Conservation (phyloP, 768 basidiomycete genomes). For the Leccinum aurantiacum region DNA sequence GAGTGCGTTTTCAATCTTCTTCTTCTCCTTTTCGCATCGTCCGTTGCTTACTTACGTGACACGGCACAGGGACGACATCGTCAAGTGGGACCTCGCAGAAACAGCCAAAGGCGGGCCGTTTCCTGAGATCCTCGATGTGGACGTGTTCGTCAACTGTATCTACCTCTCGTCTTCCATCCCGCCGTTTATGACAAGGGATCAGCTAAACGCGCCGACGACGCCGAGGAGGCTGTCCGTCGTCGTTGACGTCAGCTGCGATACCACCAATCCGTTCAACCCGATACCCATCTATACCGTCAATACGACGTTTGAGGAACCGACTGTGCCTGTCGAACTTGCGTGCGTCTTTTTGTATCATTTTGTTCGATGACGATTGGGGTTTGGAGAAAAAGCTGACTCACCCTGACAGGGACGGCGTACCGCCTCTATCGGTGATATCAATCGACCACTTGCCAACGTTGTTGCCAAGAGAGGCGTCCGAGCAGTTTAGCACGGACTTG, state of each 20-base stretch:
- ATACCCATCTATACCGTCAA: conserved; percentile 94
- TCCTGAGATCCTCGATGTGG: conserved; percentile 91
- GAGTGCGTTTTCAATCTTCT: conserved; percentile 44
- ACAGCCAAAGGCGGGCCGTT: conserved; percentile 98
- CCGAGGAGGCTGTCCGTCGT: conserved; percentile 72
- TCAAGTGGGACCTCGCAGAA: conserved; percentile 98
- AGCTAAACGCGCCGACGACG: conserved; percentile 66
- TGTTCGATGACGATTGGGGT: no score
- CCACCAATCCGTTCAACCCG: conserved; percentile 97
- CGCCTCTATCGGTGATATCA: conserved; percentile 81
- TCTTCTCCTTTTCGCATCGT: neutral
- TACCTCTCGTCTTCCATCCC: conserved; percentile 88
- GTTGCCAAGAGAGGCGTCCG: conserved; percentile 93
- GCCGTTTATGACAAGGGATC: conserved; percentile 72
- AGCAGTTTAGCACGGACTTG: conserved; percentile 90
- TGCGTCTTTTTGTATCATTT: conserved; percentile 39
- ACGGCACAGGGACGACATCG: conserved; percentile 72
- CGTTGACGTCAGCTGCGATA: conserved; percentile 98
- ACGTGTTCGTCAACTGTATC: conserved; percentile 99
- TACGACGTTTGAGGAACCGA: conserved; percentile 91
- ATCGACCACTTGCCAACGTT: conserved; percentile 97
- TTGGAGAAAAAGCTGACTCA: neutral
- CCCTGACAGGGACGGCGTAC: conserved; percentile 52
- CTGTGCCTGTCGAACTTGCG: conserved; percentile 82
- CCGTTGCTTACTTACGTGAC: no score